Conservation (phyloP, 495 filamentous ascomycete species). For the Glutinoglossum americanum region DNA sequence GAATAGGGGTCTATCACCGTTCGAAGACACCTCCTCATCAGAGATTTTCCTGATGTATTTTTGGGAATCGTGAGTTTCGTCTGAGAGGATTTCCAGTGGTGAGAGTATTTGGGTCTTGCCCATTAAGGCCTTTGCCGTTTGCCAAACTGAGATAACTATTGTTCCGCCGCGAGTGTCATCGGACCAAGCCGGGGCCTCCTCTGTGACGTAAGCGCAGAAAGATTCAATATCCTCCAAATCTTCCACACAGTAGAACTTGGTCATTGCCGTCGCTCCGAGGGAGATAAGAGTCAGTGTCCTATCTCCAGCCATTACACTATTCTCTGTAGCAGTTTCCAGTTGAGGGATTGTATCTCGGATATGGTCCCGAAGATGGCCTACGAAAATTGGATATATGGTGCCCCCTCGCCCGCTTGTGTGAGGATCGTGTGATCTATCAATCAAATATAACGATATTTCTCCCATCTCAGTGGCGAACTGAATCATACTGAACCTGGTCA, state of each 20-base stretch:
- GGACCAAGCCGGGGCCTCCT: constrained; percentile 55
- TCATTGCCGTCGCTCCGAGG: constrained; percentile 46
- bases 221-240: constrained; percentile 35
- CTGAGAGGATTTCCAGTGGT: constrained; percentile 41
- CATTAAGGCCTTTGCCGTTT: constrained; percentile 58
- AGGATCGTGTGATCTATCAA: constrained; percentile 42
- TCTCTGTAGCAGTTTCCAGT: constrained; percentile 47
- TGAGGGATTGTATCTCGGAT: constrained; percentile 35
- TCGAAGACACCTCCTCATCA: constrained; percentile 24
- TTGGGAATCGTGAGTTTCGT: constrained; percentile 41
- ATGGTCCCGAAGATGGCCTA: constrained; percentile 48
- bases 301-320: constrained; percentile 49
- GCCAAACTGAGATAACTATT: constrained; percentile 44
- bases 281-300: constrained; percentile 53
- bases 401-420: constrained; percentile 49
- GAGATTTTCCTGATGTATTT: constrained; percentile 41
- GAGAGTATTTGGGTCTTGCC: constrained; percentile 49
- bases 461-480: constrained; percentile 45
- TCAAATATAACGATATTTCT: constrained; percentile 37
- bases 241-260: constrained; percentile 50
- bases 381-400: constrained; percentile 49
- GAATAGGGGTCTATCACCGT: constrained; percentile 27
- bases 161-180: constrained; percentile 62
- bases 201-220: constrained; percentile 30
- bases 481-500: constrained; percentile 51